Conservation (phyloP, 1,284 basidiomycete genomes). For the Melampsora larici-populina region DNA sequence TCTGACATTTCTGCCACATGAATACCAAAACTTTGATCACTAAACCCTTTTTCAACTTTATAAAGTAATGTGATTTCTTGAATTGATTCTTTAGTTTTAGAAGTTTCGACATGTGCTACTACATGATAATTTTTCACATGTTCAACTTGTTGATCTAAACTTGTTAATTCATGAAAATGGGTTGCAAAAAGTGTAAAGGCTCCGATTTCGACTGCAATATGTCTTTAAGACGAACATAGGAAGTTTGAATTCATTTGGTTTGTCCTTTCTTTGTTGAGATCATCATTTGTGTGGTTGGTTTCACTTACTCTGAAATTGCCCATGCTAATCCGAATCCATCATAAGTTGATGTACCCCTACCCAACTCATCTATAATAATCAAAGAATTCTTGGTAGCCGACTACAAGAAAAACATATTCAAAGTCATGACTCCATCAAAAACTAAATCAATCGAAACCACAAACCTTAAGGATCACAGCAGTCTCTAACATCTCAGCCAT, state of each 20-base stretch:
- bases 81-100: conserved; percentile 43
- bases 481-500: conserved; percentile 99
- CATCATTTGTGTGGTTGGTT: not conserved
- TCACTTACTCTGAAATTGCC: conserved; percentile 88
- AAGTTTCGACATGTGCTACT: conserved; percentile 72
- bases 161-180: conserved; percentile 96
- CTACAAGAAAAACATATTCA: conserved; percentile 55
- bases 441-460: conserved; percentile 48
- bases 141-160: conserved; percentile 75
- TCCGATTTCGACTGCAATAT: conserved; percentile 85
- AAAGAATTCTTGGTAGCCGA: conserved; percentile 87
- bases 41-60: conserved; percentile 77
- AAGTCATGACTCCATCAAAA: not conserved
- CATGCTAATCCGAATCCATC: conserved; percentile 98
- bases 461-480: conserved; percentile 83
- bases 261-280: not conserved
- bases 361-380: conserved; percentile 97
- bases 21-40: conserved; percentile 97
- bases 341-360: conserved; percentile 96
- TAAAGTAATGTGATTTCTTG: conserved; percentile 87
- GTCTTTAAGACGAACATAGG: conserved; percentile 58
- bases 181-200: conserved; percentile 96
- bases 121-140: conserved; percentile 95
- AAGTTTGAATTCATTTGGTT: not conserved
- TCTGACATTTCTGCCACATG: conserved; percentile 95